Conservation (phyloP, 1,284 basidiomycete genomes). For the Heterobasidion parviporum region DNA sequence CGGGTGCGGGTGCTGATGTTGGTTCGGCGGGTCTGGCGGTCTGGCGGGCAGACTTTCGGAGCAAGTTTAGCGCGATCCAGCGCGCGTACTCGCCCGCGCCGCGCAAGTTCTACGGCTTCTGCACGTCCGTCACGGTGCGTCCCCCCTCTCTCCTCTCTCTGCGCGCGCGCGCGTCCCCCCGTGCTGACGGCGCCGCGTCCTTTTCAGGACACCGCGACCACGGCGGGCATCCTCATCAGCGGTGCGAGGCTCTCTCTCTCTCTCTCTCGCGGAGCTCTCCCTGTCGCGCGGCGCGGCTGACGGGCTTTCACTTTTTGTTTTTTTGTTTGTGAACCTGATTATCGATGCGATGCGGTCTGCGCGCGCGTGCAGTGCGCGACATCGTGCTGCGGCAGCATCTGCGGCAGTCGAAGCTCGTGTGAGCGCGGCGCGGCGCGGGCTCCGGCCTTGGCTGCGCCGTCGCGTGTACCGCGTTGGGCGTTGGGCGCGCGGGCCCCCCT, state of each 20-base stretch:
- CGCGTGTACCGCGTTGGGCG: not conserved
- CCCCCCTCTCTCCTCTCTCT: not conserved
- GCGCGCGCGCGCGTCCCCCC: not conserved
- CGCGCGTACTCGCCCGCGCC: constrained; percentile 68
- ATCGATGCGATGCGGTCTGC: too few relatives aligned
- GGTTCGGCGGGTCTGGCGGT: not conserved
- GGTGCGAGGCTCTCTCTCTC: constrained; percentile 32
- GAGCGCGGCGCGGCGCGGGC: not conserved
- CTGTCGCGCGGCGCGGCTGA: not conserved
- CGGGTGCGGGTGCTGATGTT: not conserved
- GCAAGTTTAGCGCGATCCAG: constrained; percentile 73
- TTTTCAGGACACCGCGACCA: constrained; percentile 59
- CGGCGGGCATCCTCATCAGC: constrained; percentile 69
- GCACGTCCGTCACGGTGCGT: constrained; percentile 66
- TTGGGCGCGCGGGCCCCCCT: too few relatives aligned
- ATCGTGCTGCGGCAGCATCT: constrained; percentile 65
- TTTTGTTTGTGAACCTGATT: not conserved
- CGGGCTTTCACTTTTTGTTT: not conserved
- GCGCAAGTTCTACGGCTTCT: constrained; percentile 73
- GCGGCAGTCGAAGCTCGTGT: constrained; percentile 21
- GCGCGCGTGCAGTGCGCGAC: constrained; percentile 41
- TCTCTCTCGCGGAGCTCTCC: constrained; percentile 2
- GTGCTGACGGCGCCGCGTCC: not conserved
- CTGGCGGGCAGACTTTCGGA: constrained; percentile 46
- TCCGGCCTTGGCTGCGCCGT: not conserved